Evolutionary conservation across 1,284 basidiomycete species (phyloP).

Genomic region (Moesziomyces globuligerus): DNA sequence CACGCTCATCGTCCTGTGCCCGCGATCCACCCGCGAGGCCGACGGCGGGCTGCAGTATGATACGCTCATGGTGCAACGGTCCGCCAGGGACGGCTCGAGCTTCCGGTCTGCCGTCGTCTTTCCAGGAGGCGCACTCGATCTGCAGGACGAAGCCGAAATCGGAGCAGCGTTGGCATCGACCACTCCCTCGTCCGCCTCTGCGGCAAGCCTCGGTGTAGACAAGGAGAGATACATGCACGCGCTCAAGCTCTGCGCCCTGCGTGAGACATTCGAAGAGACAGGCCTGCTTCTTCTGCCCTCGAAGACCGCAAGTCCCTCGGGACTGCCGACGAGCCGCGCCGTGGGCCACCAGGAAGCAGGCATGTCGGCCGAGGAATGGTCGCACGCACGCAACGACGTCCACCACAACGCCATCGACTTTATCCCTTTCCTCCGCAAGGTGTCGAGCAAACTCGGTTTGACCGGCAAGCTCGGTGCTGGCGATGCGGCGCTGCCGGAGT

Average conservation of each 20-base stretch:
- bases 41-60: conserved; percentile 21
- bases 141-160: conserved; percentile 47
- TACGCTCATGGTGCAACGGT: conserved; percentile 59
- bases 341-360: conserved; percentile 56
- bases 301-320: conserved; percentile 7
- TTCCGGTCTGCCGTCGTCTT: conserved; percentile 63
- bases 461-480: conserved; percentile 6
- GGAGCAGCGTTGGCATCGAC: conserved; percentile 16
- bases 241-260: conserved; percentile 55
- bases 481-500: conserved; percentile 13
- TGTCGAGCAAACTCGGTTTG: conserved; percentile 30
- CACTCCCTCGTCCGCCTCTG: background rate
- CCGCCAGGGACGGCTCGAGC: conserved; percentile 51
- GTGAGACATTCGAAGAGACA: conserved; percentile 63
- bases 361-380: conserved; percentile 52
- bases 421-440: conserved; percentile 44
- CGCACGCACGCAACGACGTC: conserved; percentile 49
- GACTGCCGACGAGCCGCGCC: conserved; percentile 48
- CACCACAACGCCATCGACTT: conserved; percentile 59
- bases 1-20: conserved; percentile 59
- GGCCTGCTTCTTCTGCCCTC: conserved; percentile 56
- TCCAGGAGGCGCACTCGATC: conserved; percentile 58
- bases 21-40: conserved; percentile 13
- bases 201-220: background rate
- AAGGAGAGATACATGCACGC: conserved; percentile 44